phyloP scores from a whole-genome alignment of 768 basidiomycete species.

The Suillus occidentalis region DNA sequence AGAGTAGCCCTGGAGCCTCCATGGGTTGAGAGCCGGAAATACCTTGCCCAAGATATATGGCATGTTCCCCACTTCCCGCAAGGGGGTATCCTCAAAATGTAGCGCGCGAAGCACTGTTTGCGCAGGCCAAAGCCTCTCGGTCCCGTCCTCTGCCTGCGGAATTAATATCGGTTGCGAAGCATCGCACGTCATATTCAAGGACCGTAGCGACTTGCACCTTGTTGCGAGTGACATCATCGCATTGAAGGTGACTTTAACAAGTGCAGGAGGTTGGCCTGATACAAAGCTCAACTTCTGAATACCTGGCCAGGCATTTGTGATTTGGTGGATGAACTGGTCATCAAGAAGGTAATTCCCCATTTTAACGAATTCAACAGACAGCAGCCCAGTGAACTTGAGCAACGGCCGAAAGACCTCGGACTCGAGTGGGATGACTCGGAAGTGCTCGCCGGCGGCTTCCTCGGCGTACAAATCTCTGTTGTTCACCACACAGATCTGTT shows the following conservation, averaged over 20 bases:
- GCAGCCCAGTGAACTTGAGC: too few species aligned
- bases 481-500: neutral
- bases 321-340: neutral
- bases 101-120: neutral
- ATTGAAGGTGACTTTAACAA: neutral
- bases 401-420: neutral
- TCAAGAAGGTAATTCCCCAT: neutral
- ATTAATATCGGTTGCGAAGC: neutral
- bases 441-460: too few species aligned
- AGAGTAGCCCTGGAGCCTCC: too few species aligned
- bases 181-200: neutral
- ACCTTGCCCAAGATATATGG: neutral
- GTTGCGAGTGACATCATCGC: neutral
- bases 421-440: neutral
- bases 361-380: too few species aligned
- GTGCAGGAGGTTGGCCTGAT: too few species aligned
- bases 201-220: neutral
- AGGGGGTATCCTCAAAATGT: neutral
- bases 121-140: neutral
- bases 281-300: neutral
- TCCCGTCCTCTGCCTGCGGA: too few species aligned
- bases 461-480: too few species aligned
- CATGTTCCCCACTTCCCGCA: neutral
- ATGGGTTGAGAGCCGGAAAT: neutral
- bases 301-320: neutral